Percentiles rank a stretch among this genome's conserved stretches.
These are phyloP conservation scores for Biscogniauxia marginata DNA, from an alignment of 2,329 filamentous ascomycete genomes.

Conservation along the genomic window DNA sequence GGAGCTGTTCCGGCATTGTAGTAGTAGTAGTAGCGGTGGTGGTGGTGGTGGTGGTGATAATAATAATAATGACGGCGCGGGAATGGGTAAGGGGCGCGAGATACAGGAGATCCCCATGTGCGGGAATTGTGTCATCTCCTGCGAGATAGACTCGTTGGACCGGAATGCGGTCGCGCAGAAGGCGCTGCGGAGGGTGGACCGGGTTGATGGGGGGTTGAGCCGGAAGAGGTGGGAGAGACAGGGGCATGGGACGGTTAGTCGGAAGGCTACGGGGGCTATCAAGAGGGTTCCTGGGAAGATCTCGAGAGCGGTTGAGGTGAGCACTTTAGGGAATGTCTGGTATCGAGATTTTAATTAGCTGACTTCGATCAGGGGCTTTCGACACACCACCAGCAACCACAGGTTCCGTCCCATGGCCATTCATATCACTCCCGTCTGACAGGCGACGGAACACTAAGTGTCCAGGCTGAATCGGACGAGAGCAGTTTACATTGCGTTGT, in stretches of 20 bases:
- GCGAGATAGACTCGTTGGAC: constrained; percentile 36
- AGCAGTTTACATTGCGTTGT: constrained; percentile 21
- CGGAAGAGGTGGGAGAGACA: constrained; percentile 42
- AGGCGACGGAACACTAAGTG: constrained; percentile 14
- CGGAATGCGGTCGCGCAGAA: constrained; percentile 37
- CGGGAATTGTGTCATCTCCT: constrained; percentile 42
- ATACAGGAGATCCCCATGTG: constrained; percentile 50
- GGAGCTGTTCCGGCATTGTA: constrained; percentile 39
- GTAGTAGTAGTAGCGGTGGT: too few species aligned
- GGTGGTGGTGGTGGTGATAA: constrained; percentile 2
- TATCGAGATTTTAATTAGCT: neutral
- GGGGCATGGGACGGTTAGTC: constrained; percentile 20
- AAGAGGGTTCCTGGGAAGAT: constrained; percentile 16
- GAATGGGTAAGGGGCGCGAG: constrained; percentile 35
- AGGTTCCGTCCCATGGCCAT: constrained; percentile 1
- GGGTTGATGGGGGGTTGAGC: constrained; percentile 46
- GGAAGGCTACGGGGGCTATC: constrained; percentile 10
- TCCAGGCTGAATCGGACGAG: constrained; percentile 8
- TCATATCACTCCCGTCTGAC: constrained; percentile 1
- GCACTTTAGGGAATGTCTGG: too few species aligned
- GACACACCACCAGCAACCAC: neutral
- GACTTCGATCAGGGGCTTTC: neutral
- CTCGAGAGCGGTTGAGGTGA: constrained; percentile 1
- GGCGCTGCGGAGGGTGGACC: constrained; percentile 44
- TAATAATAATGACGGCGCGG: constrained; percentile 3